phyloP scores from a whole-genome alignment of 2,329 filamentous ascomycete genomes.

The Curvularia spicifera region DNA sequence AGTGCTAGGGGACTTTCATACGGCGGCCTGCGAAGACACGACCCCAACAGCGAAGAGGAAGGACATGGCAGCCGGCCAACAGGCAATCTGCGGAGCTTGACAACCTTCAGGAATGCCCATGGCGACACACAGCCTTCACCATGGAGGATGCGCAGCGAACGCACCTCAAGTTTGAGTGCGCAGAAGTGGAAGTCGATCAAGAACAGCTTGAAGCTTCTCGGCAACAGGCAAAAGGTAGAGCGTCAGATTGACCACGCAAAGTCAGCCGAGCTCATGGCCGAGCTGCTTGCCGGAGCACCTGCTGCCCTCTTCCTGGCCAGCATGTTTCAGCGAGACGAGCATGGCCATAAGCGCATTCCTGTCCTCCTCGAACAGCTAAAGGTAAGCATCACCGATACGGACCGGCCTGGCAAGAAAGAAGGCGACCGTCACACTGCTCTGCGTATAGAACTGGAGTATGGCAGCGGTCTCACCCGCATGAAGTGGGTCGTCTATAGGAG shows the following conservation, averaged over 20 bases:
- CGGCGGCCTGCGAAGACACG: conserved; percentile 45
- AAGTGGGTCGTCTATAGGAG: conserved; percentile 91
- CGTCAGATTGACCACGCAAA: conserved; percentile 89
- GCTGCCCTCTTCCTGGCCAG: conserved; percentile 93
- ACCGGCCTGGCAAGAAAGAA: conserved; percentile 48
- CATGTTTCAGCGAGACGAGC: conserved; percentile 97
- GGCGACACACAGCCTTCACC: conserved; percentile 51
- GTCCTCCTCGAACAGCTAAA: conserved; percentile 95
- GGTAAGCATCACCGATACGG: conserved; percentile 81
- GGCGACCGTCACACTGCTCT: conserved; percentile 79
- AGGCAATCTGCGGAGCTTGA: conserved; percentile 55
- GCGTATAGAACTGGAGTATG: conserved; percentile 92
- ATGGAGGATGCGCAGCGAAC: conserved; percentile 54
- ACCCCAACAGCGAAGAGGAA: conserved; percentile 40
- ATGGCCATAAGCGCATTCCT: conserved; percentile 92
- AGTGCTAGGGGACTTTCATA: conserved; percentile 58
- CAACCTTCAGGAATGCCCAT: conserved; percentile 51
- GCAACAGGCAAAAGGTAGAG: conserved; percentile 81
- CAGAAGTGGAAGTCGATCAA: conserved; percentile 95
- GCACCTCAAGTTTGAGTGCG: conserved; percentile 60
- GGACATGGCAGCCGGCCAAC: conserved; percentile 49
- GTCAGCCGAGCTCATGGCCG: conserved; percentile 94
- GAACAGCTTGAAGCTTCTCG: conserved; percentile 79
- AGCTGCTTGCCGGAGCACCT: conserved; percentile 88
- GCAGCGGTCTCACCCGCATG: conserved; percentile 94